A percentile compares a stretch with the other conserved stretches of the same genome.
phyloP scores from a whole-genome alignment of 2,329 filamentous ascomycete species.

The Penicillium sp. region DNA sequence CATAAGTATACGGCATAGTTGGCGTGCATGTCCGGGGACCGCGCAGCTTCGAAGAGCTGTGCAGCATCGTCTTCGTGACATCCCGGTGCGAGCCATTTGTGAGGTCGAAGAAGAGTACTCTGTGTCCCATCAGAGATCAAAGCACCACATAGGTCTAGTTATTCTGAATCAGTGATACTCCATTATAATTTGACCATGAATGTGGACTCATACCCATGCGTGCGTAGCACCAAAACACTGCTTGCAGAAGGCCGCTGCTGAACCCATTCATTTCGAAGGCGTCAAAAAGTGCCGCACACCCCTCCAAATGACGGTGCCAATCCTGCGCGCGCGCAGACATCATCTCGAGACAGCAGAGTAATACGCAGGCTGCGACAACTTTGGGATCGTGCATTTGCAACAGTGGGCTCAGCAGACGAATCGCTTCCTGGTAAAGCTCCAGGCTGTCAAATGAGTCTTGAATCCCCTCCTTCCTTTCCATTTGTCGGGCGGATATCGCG shows the following conservation, averaged over 20 bases:
- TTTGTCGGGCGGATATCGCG: constrained; percentile 55
- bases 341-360: constrained; percentile 58
- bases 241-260: constrained; percentile 52
- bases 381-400: constrained; percentile 51
- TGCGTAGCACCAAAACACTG: constrained; percentile 60
- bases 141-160: too few relatives aligned
- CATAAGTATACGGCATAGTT: too few relatives aligned
- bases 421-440: constrained; percentile 55
- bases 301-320: constrained; percentile 58
- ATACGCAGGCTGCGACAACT: constrained; percentile 55
- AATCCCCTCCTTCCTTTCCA: constrained; percentile 52
- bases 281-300: constrained; percentile 55
- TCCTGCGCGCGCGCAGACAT: constrained; percentile 50
- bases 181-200: background rate
- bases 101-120: too few relatives aligned
- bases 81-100: too few relatives aligned
- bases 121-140: too few relatives aligned
- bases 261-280: constrained; percentile 54
- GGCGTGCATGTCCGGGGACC: too few relatives aligned
- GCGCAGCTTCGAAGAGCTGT: too few relatives aligned
- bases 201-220: constrained; percentile 50
- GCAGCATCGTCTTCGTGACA: too few relatives aligned
- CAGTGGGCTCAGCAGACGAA: constrained; percentile 50
- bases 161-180: too few relatives aligned
- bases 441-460: constrained; percentile 51